Conservation (phyloP, 805 yeast species). For the Candida andamanensis region DNA sequence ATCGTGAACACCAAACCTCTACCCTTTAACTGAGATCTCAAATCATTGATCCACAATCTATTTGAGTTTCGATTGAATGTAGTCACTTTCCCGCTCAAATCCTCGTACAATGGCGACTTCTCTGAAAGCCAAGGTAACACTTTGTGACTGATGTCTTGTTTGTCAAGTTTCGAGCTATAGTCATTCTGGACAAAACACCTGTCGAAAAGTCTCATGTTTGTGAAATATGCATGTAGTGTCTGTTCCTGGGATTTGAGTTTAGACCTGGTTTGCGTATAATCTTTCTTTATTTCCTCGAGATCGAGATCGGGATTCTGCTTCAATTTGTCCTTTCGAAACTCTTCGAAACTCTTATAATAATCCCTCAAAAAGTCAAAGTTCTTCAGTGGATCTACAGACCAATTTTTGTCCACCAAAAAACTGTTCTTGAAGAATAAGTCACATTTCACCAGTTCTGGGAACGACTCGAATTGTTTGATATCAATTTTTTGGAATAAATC, state of each 20-base stretch:
- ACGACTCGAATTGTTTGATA: slow-evolving; percentile 3
- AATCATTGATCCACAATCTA: slow-evolving; percentile 4
- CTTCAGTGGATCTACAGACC: slow-evolving; percentile 14
- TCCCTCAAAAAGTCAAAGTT: slow-evolving; percentile 12
- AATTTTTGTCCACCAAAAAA: slow-evolving; percentile 9
- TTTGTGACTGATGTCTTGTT: slow-evolving; percentile 11
- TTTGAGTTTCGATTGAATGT: not conserved
- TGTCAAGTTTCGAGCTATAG: slow-evolving; percentile 1
- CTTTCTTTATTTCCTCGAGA: slow-evolving; percentile 5
- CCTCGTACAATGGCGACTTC: slow-evolving; percentile 16
- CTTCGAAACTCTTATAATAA: slow-evolving; percentile 10
- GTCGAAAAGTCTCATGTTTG: slow-evolving; percentile 20
- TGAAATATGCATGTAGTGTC: slow-evolving; percentile 18
- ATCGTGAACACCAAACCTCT: slow-evolving; percentile 31
- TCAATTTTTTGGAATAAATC: slow-evolving; percentile 7
- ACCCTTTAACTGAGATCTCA: slow-evolving; percentile 19
- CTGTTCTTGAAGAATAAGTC: slow-evolving; percentile 17
- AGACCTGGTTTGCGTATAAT: slow-evolving; percentile 11
- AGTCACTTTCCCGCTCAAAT: slow-evolving; percentile 7
- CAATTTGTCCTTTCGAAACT: slow-evolving; percentile 7
- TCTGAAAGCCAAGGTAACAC: slow-evolving; percentile 22
- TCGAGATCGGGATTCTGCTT: slow-evolving; percentile 8
- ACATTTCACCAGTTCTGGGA: slow-evolving; percentile 15
- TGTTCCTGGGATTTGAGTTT: slow-evolving; percentile 17
- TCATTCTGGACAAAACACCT: slow-evolving; percentile 16